Evolutionary conservation across 179 eudicot species (phyloP).

Genomic region (Gypsophila paniculata): DNA sequence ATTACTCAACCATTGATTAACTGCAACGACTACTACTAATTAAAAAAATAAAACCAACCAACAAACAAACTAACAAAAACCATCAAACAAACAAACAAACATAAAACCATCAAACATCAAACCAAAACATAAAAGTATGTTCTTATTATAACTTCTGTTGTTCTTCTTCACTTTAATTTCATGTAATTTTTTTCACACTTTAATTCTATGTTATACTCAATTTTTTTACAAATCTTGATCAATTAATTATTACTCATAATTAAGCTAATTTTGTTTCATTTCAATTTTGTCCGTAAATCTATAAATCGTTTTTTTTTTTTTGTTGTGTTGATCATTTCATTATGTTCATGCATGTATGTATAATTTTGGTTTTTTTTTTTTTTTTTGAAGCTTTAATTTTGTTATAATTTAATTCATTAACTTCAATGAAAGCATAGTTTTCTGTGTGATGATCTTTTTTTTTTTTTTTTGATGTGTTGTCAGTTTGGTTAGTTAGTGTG

Average conservation of each 20-base stretch:
- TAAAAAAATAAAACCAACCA: too few relatives aligned
- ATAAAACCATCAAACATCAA: too few relatives aligned
- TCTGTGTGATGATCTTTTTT: not conserved
- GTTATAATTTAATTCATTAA: not conserved
- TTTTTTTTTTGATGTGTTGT: not conserved
- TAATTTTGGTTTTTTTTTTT: not conserved
- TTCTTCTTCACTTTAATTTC: slow-evolving; percentile 3
- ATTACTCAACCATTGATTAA: too few relatives aligned
- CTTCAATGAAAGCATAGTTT: not conserved
- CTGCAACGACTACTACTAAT: too few relatives aligned
- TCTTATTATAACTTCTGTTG: not conserved
- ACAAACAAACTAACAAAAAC: too few relatives aligned
- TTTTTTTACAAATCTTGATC: not conserved
- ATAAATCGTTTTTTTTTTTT: too few relatives aligned
- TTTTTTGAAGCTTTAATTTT: not conserved
- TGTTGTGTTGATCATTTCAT: not conserved
- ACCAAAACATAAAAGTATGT: not conserved
- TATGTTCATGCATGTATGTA: not conserved
- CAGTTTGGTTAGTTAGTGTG: not conserved
- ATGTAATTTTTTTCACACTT: slow-evolving; percentile 2
- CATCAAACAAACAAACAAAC: too few relatives aligned
- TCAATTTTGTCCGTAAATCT: too few relatives aligned
- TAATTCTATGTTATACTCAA: not conserved
- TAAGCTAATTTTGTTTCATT: too few relatives aligned
- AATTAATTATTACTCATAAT: too few relatives aligned